Base-by-base conservation (phyloP, 495 filamentous ascomycete genomes). In the Podospora didyma region DNA sequence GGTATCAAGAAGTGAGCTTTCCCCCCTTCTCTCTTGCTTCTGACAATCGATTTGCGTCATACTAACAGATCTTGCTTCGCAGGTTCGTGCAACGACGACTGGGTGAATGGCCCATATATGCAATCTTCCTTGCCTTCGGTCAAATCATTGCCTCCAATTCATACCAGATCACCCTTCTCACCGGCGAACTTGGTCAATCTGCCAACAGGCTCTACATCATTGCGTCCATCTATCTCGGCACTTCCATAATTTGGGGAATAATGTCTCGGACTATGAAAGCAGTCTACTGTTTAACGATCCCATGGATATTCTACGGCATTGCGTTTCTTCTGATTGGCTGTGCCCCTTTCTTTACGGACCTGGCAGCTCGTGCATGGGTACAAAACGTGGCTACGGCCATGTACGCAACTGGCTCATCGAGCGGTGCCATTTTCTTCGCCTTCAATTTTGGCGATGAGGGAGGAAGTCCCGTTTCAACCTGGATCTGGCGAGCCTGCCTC, bases 81-180 rank as follows among this genome's bases (percentile, higher is more conserved):
- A 31, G 26, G 26, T 26, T 62, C 26, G 49, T 62, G 11, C 51
- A 51, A 19, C 24, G 50, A 19, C 59, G 60, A 20, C 37, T 60
- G 21, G 81, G 75, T 19, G 81, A 86, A 57, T 89, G 86, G 86
- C 86, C 86, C 0, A 56, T 88, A 2, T 89, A 89, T 66, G 78
- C 84, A 3, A 74, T 89, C 46, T 73, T 89, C 41, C 71, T 87
- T 16, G 84, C 83, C 46, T 74, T 88, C 67, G 83, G 84, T 2
- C 84, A 86, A 64, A 83, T 87, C 45, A 75, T 87, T 23, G 79
- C 84, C 1, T 79, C 81, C 21, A 86, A 86, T 58, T 83, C 79
- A 1, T 83, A 85, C 63, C 84, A 87, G 54, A 82, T 87, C 64
- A 83, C 81, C 1, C 77, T 87, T 9, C 66, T 87, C 39, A 79